Base-by-base conservation (phyloP, 805 yeast genomes). In the Candida piceae region DNA sequence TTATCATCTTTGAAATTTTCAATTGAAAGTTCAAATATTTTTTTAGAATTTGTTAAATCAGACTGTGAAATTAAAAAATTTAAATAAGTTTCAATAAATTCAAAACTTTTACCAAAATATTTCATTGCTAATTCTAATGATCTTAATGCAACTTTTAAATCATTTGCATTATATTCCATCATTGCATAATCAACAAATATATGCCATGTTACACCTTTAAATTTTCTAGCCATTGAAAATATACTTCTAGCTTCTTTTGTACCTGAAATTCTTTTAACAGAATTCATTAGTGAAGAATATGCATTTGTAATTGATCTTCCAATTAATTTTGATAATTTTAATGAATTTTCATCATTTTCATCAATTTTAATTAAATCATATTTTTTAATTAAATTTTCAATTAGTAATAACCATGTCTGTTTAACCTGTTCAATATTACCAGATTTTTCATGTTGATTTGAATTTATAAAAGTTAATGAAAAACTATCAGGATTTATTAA, bases 51-150 rank as follows among this genome's bases (percentile, higher is more conserved):
- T 4, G 76, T 70, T 52, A 83, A 63, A 62, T 78, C 89, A 49
- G 81, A 82, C 19, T 74, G 67, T 41, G 71, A 63, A 16, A 87
- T 72, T 45, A 93, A 64, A 52, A 83, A 89, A 42, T 80, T 74
- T 48, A 90, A 64, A 57, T 90, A 90, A 33, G 74, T 72, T 42
- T 70, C 66, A 23, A 87, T 68, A 53, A 79, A 89, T 17, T 69
- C 74, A 5, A 82, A 81, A 44, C 78, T 66, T 12, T 68, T 60
- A 25, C 62, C 63, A 17, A 57, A 62, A 31, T 60, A 49, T 53
- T 78, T 84, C 64, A 85, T 64, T 7, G 94, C 97, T 30, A 85
- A 59, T 44, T 84, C 94, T 56, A 86, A 81, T 15, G 89, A 78
- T 53, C 80, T 80, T 35, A 72, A 65, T 0, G 96, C 89, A 31